phyloP scores from a whole-genome alignment of 306 rosid genomes.

The Acacia melanoxylon region DNA sequence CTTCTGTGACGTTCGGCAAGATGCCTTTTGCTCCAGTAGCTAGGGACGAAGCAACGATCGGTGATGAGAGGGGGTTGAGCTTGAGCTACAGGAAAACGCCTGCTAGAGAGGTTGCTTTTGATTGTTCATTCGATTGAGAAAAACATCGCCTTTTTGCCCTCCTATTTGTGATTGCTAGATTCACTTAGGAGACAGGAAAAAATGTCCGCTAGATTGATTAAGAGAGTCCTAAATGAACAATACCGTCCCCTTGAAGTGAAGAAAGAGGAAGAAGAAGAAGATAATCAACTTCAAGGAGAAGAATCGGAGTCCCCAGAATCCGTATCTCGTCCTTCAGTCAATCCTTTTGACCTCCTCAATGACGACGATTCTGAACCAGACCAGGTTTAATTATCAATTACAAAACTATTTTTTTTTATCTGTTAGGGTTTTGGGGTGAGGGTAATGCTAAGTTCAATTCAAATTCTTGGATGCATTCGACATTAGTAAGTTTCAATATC shows the following conservation, averaged over 20 bases:
- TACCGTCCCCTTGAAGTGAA: conserved; percentile 33
- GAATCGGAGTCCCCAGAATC: conserved; percentile 37
- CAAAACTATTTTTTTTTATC: background rate
- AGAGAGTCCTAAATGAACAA: conserved; percentile 66
- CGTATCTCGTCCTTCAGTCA: conserved; percentile 49
- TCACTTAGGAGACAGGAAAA: conserved; percentile 5
- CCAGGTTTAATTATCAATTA: conserved; percentile 46
- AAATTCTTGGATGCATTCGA: background rate
- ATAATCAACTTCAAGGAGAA: conserved; percentile 29
- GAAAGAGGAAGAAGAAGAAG: conserved; percentile 45
- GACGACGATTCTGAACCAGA: conserved; percentile 48
- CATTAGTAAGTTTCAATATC: background rate
- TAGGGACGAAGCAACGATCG: background rate
- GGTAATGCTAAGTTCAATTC: background rate
- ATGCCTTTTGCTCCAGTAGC: background rate
- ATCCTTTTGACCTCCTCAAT: conserved; percentile 83
- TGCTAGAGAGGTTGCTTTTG: background rate
- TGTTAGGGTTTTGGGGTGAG: background rate
- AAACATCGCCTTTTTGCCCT: background rate
- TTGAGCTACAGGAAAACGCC: background rate
- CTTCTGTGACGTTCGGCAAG: background rate
- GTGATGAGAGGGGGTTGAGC: no score
- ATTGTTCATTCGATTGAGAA: background rate
- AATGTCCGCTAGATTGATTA: conserved; percentile 86
- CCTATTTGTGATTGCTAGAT: background rate